Evolutionary conservation across 164 flowering plant species (phyloP).

Genomic region (Tetracentron sinense): DNA sequence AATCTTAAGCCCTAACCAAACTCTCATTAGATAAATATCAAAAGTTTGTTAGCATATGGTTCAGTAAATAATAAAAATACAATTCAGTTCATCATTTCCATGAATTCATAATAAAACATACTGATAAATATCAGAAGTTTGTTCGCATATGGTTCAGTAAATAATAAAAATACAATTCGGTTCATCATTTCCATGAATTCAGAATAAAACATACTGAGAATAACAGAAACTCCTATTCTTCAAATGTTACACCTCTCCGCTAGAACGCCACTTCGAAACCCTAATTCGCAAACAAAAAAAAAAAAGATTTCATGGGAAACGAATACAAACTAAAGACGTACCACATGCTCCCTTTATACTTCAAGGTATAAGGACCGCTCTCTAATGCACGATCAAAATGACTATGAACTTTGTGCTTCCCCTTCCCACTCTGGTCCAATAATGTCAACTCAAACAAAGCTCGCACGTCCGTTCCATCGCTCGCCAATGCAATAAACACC

Average conservation of each 20-base stretch:
- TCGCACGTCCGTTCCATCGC: conserved; percentile 80
- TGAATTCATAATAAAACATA: neutral
- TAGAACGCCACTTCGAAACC: neutral
- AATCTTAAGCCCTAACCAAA: too few species aligned
- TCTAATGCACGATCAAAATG: conserved; percentile 77
- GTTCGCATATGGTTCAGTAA: too few species aligned
- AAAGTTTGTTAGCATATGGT: neutral
- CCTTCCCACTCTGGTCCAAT: conserved; percentile 78
- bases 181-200: neutral
- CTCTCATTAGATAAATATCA: too few species aligned
- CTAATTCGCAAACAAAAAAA: neutral
- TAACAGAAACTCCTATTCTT: neutral
- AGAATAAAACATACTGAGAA: neutral
- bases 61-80: too few species aligned
- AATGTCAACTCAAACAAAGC: conserved; percentile 74
- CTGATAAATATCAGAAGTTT: neutral
- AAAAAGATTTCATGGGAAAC: neutral
- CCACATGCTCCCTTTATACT: conserved; percentile 94
- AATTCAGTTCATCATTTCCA: neutral
- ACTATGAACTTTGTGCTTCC: conserved; percentile 77
- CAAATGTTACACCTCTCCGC: neutral
- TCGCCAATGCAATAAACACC: conserved; percentile 74
- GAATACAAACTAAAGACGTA: conserved; percentile 22
- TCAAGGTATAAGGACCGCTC: conserved; percentile 77
- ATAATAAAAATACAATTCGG: too few species aligned